Percentiles rank a stretch among this genome's conserved stretches.
Evolutionary conservation across 768 basidiomycete genomes (phyloP).

Genomic region (Boletus vinaceobasis): DNA sequence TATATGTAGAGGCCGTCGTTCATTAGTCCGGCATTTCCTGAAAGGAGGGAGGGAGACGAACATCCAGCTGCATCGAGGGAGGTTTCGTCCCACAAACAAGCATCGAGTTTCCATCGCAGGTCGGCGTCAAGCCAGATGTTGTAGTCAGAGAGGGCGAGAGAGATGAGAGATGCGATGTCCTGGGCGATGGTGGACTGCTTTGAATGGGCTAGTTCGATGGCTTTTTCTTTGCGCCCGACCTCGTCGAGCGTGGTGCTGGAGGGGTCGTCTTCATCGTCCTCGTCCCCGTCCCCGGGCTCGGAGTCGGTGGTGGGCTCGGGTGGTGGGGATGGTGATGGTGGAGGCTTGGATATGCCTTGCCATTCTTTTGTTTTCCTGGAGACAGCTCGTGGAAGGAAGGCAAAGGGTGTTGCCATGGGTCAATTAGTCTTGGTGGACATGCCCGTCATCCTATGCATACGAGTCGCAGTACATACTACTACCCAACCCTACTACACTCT

Average conservation of each 20-base stretch:
- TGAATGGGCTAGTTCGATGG: conserved; percentile 6
- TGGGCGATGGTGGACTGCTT: conserved; percentile 31
- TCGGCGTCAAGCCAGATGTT: conserved; percentile 62
- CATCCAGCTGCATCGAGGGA: conserved; percentile 40
- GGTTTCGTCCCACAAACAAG: conserved; percentile 13
- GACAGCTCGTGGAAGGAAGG: conserved; percentile 49
- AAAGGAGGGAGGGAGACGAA: conserved; percentile 31
- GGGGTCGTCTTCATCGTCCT: conserved; percentile 1
- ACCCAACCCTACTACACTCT: not conserved
- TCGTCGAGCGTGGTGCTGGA: conserved; percentile 16
- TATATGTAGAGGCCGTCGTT: not conserved
- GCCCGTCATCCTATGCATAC: not conserved
- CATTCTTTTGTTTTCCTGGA: conserved; percentile 32
- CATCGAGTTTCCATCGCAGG: conserved; percentile 47
- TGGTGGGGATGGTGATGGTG: conserved; percentile 6
- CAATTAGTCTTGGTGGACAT: not conserved
- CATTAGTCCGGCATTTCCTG: not conserved
- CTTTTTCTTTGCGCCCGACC: conserved; percentile 24
- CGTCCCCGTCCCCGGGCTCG: not conserved
- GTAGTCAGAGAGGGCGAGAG: conserved; percentile 68
- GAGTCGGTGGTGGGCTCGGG: conserved; percentile 4
- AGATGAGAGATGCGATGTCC: conserved; percentile 49
- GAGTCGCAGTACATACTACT: not conserved
- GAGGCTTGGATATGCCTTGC: conserved; percentile 13
- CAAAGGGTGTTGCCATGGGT: conserved; percentile 31